Conservation (phyloP, 768 basidiomycete genomes). For the Trametes gibbosa region DNA sequence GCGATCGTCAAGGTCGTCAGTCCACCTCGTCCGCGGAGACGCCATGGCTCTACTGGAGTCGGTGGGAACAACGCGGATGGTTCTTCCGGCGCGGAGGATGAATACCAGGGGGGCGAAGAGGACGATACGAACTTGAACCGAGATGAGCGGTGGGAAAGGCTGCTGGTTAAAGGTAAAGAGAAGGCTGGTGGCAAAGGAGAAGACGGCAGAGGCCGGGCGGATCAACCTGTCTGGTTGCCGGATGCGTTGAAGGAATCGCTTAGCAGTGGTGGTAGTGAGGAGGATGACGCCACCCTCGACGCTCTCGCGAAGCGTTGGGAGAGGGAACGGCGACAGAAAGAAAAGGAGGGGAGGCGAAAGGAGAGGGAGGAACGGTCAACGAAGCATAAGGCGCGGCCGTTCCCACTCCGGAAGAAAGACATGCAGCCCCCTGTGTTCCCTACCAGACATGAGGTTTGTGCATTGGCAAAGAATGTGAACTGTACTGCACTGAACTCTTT, state of each 20-base stretch:
- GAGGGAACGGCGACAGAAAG: neutral
- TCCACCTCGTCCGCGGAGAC: constrained; percentile 27
- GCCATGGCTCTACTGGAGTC: constrained; percentile 4
- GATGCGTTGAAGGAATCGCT: constrained; percentile 5
- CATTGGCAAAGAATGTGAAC: too few species aligned
- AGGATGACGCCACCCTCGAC: neutral
- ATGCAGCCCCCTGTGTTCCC: neutral
- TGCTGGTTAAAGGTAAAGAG: constrained; percentile 9
- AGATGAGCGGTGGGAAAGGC: constrained; percentile 2
- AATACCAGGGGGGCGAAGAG: constrained; percentile 1
- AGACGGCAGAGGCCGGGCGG: neutral
- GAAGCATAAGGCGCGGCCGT: constrained; percentile 1
- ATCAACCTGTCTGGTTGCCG: constrained; percentile 3
- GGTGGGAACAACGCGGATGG: neutral
- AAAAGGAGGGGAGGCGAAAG: constrained; percentile 3
- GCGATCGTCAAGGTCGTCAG: constrained; percentile 57
- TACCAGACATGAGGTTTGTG: neutral
- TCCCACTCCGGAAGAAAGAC: constrained; percentile 16
- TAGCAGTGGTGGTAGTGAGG: constrained; percentile 13
- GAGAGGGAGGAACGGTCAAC: constrained; percentile 4
- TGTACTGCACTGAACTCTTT: neutral
- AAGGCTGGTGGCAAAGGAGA: neutral
- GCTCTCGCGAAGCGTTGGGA: neutral
- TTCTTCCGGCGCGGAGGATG: constrained; percentile 3
- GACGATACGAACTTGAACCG: constrained; percentile 2